Evolutionary conservation across 352 stramenopile species (phyloP), one percentile per base, ranked within the genome.

Genomic region (Phytophthora pistaciae): DNA sequence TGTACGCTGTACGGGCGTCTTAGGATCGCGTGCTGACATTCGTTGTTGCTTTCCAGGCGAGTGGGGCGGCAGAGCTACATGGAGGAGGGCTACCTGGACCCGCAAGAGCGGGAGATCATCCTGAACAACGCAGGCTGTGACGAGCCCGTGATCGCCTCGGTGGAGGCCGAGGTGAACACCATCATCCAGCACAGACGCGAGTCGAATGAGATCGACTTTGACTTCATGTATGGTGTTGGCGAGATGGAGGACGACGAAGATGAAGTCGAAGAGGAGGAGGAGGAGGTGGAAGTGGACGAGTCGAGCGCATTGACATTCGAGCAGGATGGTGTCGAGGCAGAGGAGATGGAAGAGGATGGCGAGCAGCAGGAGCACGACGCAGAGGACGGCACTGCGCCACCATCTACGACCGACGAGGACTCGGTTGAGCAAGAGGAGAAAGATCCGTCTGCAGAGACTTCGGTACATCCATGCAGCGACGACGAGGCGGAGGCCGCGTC

Each of bases 71-170:
- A 95, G 60, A 94, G 78, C 66, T 95, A 95, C 70, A 95, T 95
- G 88, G 88, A 95, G 65, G 84, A 95, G 75, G 88, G 88, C 0
- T 95, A 94, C 74, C 63, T 95, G 61, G 85, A 95, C 67, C 86
- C 86, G 2, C 70, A 88, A 49, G 88, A 95, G 74, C 79, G 88
- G 52, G 88, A 91, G 56, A 62, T 79, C 54, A 95, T 95, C 63
- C 75, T 95, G 9, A 91, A 83, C 38, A 91, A 91, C 27, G 86
- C 86, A 27, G 88, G 88, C n/a, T 95, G 84, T 56, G 83, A 86
- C 20, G 83, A 91, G 56, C 81, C 85, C 13, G 80, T 82, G 29
- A 91, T 95, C 57, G 77, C 82, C 21, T 83, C 74, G n/a, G 88
- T 93, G 40, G 86, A 94, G 65, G 88, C 85, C 20, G 86, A 95